Base-by-base conservation (phyloP, 2,329 filamentous ascomycete species). In the Grosmannia serpens region DNA sequence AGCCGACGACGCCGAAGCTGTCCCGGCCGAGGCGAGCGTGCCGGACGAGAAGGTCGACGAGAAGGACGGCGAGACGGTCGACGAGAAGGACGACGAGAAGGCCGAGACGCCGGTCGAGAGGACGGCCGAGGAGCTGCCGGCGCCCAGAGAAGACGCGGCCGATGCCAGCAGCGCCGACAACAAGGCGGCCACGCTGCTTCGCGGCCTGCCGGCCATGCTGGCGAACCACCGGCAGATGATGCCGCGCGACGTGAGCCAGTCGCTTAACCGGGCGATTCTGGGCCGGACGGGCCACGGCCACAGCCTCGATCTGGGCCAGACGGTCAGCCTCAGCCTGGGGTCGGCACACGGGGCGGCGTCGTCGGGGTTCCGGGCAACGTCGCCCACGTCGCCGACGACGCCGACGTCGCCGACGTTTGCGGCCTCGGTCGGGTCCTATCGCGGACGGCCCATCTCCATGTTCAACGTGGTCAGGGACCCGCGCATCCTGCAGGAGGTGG, bases 381-480 rank as follows among this genome's bases (percentile, higher is more conserved):
- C 41, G 8, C 41, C 41, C 3, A 44, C 41, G 6, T 26, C 47
- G 26, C 47, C 47, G 22, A 50, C 47, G 20, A 44, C 41, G 17
- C 41, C 41, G 41, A 44, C 13, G 63, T 62, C 15, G 6, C 59
- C 65, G 1, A 62, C 59, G 7, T 51, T 68, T 22, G 62, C 65
- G 35, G 56, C 62, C 26, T 70, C 67, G 22, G 65, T 72, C 27
- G 73, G 73, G 17, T 75, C 73, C 7, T 74, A 72, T 61, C 73
- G 69, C 61, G 73, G 73, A n/a, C 62, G 60, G 10, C 64, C 71
- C 9, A 67, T 77, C 56, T 67, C 62, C 20, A 50, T 62, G 13
- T 67, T 73, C 58, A 68, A 69, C 24, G 68, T 74, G 13, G 73
- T 75, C 58, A 69, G 65, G 52, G 70, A 70, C 58, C 66, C 71